Base-by-base conservation (phyloP, 495 filamentous ascomycete genomes). In the Penicillium crystallinum region DNA sequence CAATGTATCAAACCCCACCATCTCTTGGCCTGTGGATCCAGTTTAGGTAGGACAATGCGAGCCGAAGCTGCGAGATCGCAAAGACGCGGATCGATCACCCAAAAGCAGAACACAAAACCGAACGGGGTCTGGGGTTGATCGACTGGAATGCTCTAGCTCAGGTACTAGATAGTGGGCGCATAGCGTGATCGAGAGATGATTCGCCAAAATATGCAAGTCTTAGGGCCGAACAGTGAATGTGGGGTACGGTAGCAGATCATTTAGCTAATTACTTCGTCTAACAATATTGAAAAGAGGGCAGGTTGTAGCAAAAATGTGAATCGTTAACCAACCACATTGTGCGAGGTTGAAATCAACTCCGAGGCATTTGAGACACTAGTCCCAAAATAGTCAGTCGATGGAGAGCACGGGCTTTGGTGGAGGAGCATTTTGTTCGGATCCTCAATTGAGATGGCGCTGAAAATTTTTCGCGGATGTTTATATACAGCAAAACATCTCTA, bases 301-400 rank as follows among this genome's bases (percentile, higher is more conserved):
- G 31, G 41, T 41, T 33, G 10, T 10, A 37, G 35, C 44, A 35
- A 51, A 14, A 0, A 30, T 37, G 30, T 36, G 33, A 52, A 44
- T 23, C 33, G 30, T 36, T 33, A 49, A 44, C 56, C 49, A 58
- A 35, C 37, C 38, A 39, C 15, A 27, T 42, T 50, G 40, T 30
- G 21, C 6, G 33, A 33, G 11, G 12, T 38, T 14, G 22, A 7
- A n/a, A n/a, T 30, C 31, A 29, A 19, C 31, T 22, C 53, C 10
- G 17, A 36, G 33, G 51, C 25, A 25, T 47, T 40, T 19, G 37
- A 45, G 17, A 33, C 54, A 54, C 63, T 66, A 66, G 50, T 58
- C 61, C 63, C 27, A 53, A 64, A 59, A 31, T 6, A 45, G 63
- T 55, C 11, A 63, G 43, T 64, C 30, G 54, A 55, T 55, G 47